Conservation (phyloP, 306 rosid species). For the Notholithocarpus densiflorus region DNA sequence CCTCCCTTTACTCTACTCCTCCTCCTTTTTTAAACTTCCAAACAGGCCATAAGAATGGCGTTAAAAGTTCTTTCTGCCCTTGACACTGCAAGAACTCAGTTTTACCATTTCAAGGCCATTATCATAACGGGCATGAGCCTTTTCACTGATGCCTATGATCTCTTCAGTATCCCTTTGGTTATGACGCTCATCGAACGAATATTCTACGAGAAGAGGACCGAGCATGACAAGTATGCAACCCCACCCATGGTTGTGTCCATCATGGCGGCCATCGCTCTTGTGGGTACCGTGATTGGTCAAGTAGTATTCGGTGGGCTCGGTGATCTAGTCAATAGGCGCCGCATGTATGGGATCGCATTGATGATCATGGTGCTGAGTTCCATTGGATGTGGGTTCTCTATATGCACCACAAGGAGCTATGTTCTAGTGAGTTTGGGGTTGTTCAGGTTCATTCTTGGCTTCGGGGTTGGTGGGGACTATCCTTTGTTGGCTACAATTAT, state of each 20-base stretch:
- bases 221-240: not conserved
- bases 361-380: slow-evolving; percentile 53
- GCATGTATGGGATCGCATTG: slow-evolving; percentile 53
- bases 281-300: slow-evolving; percentile 61
- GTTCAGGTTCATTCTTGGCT: slow-evolving; percentile 65
- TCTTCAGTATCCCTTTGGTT: slow-evolving; percentile 56
- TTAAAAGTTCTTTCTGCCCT: slow-evolving; percentile 52
- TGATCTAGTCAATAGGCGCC: slow-evolving; percentile 54
- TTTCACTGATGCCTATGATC: slow-evolving; percentile 73
- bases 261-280: slow-evolving; percentile 34
- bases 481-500: slow-evolving; percentile 75
- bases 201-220: slow-evolving; percentile 14
- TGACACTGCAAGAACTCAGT: slow-evolving; percentile 60
- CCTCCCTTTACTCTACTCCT: too few relatives aligned
- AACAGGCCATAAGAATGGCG: slow-evolving; percentile 29
- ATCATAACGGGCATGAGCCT: slow-evolving; percentile 82
- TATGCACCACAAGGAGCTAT: slow-evolving; percentile 40
- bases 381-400: slow-evolving; percentile 62
- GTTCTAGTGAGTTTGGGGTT: slow-evolving; percentile 50
- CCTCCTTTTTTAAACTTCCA: too few relatives aligned
- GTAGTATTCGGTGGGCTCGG: slow-evolving; percentile 59
- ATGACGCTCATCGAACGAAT: slow-evolving; percentile 44
- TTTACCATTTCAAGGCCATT: slow-evolving; percentile 78
- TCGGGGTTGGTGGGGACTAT: slow-evolving; percentile 84
- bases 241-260: not conserved